Evolutionary conservation across 495 filamentous ascomycete species (phyloP), one percentile per base, ranked within the genome.

Genomic region (Penicillium coffeae): DNA sequence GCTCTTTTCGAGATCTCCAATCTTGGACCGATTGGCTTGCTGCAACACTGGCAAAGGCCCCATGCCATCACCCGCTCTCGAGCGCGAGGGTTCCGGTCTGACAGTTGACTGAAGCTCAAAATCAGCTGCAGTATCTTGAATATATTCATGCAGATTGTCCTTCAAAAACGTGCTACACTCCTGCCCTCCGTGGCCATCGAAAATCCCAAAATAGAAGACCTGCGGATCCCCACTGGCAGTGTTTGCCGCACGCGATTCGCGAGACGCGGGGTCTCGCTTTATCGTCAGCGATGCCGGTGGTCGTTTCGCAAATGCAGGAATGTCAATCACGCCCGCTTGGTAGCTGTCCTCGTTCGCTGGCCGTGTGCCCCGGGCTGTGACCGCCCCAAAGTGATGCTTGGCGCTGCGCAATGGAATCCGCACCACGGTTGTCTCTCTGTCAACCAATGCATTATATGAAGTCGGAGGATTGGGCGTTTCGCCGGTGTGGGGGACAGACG

Each of bases 181-280:
- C 25, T 72, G 78, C 14, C 93, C 93, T 16, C 93, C 93, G 73
- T 98, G 93, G 16, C 93, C 93, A 71, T 98, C 93, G 59, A 97
- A 98, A 0, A 97, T 84, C 2, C 80, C 89, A 69, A 95, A 98
- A 65, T 97, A 98, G 67, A 98, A 98, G 6, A 96, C 86, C 60
- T 96, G 90, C 7, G 90, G 90, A 63, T 96, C 90, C 7, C 90
- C 90, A 54, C 81, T 87, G 3, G 87, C 80, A 39, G 82, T 85
- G 45, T 88, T 83, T 14, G 88, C 88, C 9, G 75, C 80, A 5
- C 65, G 63, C 68, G 69, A 70, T 48, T 72, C 71, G 8, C 66
- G 63, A 15, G 69, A 58, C 2, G 47, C 20, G 25, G 54, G 36
- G 15, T 42, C 22, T 30, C 39, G 39, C 4, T 43, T 61, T 32